Base-by-base conservation (phyloP, 306 rosid genomes). In the Fagus crenata region DNA sequence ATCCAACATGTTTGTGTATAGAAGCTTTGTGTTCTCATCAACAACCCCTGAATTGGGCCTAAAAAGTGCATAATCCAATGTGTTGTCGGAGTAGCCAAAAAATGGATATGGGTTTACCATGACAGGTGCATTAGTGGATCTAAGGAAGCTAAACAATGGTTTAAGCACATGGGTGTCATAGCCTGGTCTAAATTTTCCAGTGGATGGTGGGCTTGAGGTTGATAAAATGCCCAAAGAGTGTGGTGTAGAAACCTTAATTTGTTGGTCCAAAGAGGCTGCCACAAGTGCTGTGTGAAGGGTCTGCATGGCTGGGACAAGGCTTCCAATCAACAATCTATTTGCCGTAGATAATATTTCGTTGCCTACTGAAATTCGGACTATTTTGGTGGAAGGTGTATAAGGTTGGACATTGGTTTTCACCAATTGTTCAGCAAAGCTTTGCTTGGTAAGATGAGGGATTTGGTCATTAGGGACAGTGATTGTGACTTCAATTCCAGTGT, bases 61-160 rank as follows among this genome's bases (percentile, higher is more conserved):
- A 55, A 93, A 90, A 31, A 93, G 87, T 4, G 91, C 89, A 49
- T 75, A 93, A 58, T 90, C 91, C 1, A 93, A 82, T 2, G 82
- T 85, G 1, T 79, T 82, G 15, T 72, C 43, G 1, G 96, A 77
- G 75, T 6, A 82, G 33, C 89, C 92, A 14, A 90, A 91, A 51
- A 87, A 90, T 0, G 96, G 96, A 71, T 93, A 91, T 0, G 96
- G 96, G 77, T 93, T 91, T 13, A 91, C 85, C 90, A 93, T 74
- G 72, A 93, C 86, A 14, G 97, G 90, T 7, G 98, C 75, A 56
- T 85, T 69, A 6, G 93, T 72, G 64, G 83, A 83, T n/a, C 77
- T 77, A 1, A 91, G 85, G 72, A 93, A 93, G n/a, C 49, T 82
- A 14, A 93, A 87, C 84, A 93, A 73, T 2, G 97, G 98, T 67